A percentile compares a stretch with the other conserved stretches of the same genome.
These are phyloP conservation scores for Thielaviopsis punctulata DNA, from an alignment of 2,329 filamentous ascomycete species.

Conservation along the genomic window DNA sequence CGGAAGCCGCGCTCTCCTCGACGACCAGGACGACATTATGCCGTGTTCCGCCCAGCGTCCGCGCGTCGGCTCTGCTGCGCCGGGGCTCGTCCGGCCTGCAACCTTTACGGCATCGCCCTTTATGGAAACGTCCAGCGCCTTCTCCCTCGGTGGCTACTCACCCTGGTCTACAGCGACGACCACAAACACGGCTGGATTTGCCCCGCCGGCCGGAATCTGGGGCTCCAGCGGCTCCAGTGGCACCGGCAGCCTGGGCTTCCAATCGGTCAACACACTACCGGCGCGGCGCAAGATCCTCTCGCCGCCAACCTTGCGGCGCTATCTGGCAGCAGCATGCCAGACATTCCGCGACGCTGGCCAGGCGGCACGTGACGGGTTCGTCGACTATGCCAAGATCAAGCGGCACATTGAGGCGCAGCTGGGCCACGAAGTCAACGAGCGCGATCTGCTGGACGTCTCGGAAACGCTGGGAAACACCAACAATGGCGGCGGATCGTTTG, in stretches of 20 bases:
- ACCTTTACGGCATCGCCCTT: slow-evolving; percentile 17
- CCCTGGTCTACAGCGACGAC: slow-evolving; percentile 22
- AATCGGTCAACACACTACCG: background rate
- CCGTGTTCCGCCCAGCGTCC: slow-evolving; percentile 2
- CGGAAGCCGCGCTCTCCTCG: slow-evolving; percentile 76
- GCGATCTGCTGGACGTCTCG: slow-evolving; percentile 66
- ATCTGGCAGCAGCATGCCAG: slow-evolving; percentile 67
- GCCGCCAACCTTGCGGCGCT: slow-evolving; percentile 45
- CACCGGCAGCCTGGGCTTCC: slow-evolving; percentile 39
- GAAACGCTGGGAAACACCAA: slow-evolving; percentile 75
- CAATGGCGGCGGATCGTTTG: slow-evolving; percentile 84
- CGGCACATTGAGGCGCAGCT: slow-evolving; percentile 43
- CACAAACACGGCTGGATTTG: slow-evolving; percentile 3
- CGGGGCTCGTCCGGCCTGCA: slow-evolving; percentile 1
- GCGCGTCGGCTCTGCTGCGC: slow-evolving; percentile 14
- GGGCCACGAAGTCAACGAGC: slow-evolving; percentile 22
- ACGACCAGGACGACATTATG: slow-evolving; percentile 29
- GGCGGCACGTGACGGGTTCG: slow-evolving; percentile 37
- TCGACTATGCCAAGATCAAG: slow-evolving; percentile 51
- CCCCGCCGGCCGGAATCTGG: slow-evolving; percentile 6
- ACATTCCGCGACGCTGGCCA: slow-evolving; percentile 26
- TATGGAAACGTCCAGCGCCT: slow-evolving; percentile 22
- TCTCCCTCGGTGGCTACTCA: slow-evolving; percentile 20
- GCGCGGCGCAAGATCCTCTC: background rate
- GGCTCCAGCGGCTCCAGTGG: slow-evolving; percentile 16